phyloP scores from a whole-genome alignment of 2,329 filamentous ascomycete species.

The Paecilomyces sp. region DNA sequence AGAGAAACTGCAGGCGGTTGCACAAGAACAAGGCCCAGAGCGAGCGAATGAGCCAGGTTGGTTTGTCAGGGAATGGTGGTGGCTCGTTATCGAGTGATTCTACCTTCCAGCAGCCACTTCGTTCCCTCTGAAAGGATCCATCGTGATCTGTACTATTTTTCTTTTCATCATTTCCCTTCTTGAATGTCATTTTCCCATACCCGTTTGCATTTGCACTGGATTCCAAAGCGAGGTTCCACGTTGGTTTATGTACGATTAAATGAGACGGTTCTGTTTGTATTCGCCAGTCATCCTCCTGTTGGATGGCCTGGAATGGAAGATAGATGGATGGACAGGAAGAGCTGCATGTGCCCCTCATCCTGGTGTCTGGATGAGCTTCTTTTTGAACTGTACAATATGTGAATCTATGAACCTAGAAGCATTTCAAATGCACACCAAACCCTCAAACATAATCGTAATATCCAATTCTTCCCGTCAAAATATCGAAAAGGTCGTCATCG shows the following conservation, averaged over 20 bases:
- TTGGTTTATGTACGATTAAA: not conserved
- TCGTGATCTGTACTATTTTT: not conserved
- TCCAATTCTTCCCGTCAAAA: not conserved
- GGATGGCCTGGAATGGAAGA: not conserved
- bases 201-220: not conserved
- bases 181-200: not conserved
- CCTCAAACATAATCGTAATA: not conserved
- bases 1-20: slow-evolving; percentile 9
- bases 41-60: slow-evolving; percentile 17
- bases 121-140: not conserved
- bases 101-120: not conserved
- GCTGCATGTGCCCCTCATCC: too few species aligned
- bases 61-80: slow-evolving; percentile 34
- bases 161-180: not conserved
- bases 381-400: too few species aligned
- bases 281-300: not conserved
- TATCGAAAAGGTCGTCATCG: not conserved
- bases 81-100: slow-evolving; percentile 24
- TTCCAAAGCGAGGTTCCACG: not conserved
- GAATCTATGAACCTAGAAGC: not conserved
- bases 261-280: not conserved
- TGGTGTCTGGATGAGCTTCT: too few species aligned
- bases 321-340: not conserved
- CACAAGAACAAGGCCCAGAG: slow-evolving; percentile 11
- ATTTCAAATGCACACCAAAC: not conserved